Evolutionary conservation across 768 basidiomycete species (phyloP).

Genomic region (Calocera viscosa): DNA sequence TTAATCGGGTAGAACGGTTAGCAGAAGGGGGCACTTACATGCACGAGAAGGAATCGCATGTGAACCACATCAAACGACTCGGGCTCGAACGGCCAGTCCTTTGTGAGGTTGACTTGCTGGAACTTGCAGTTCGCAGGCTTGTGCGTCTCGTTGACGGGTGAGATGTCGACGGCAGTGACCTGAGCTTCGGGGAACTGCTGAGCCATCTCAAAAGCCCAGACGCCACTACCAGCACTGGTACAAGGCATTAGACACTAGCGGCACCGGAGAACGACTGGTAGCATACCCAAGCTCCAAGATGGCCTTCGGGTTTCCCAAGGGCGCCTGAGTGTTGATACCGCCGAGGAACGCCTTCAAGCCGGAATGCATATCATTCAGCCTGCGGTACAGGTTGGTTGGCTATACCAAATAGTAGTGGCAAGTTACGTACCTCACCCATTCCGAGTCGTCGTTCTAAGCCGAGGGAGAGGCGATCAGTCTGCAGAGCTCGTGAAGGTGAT

Average conservation of each 20-base stretch:
- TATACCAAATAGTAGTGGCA: background rate
- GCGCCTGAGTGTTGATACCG: constrained; percentile 15
- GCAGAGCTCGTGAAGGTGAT: background rate
- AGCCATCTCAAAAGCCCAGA: constrained; percentile 22
- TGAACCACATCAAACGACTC: constrained; percentile 22
- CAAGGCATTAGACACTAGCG: background rate
- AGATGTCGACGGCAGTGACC: constrained; percentile 1
- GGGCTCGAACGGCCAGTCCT: constrained; percentile 12
- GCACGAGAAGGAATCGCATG: constrained; percentile 19
- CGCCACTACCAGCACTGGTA: constrained; percentile 10
- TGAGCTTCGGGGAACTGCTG: constrained; percentile 16
- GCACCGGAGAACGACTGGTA: background rate
- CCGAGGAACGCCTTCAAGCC: constrained; percentile 19
- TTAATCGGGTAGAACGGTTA: background rate
- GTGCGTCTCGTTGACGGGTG: background rate
- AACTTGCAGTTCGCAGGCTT: background rate
- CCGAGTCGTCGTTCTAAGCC: background rate
- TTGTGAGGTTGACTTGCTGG: background rate
- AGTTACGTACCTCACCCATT: background rate
- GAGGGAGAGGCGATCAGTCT: background rate
- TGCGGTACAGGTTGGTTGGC: constrained; percentile 1
- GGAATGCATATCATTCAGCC: constrained; percentile 21
- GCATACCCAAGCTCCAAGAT: constrained; percentile 23
- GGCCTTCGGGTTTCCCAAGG: constrained; percentile 17
- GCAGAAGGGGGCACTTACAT: constrained; percentile 14